phyloP scores from a whole-genome alignment of 1,284 basidiomycete genomes.

The Cutaneotrichosporon sp. region DNA sequence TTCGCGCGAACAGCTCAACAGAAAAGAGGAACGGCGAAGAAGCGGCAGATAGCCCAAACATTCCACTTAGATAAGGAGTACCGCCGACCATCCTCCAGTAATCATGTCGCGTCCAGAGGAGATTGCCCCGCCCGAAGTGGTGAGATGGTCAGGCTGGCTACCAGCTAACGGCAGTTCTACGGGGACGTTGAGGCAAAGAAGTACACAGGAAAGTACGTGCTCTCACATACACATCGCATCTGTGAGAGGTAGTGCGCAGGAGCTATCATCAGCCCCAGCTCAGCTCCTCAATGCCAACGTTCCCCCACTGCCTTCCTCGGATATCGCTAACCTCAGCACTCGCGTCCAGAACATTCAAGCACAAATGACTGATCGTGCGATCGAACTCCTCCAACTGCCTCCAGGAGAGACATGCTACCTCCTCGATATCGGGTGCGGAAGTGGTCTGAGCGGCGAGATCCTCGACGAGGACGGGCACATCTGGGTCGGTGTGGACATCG shows the following conservation, averaged over 20 bases:
- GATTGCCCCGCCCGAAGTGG: conserved; percentile 91
- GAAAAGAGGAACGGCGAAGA: too few relatives aligned
- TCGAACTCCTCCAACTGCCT: conserved; percentile 84
- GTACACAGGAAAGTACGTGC: conserved; percentile 84
- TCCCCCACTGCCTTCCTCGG: not conserved
- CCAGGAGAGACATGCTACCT: conserved; percentile 69
- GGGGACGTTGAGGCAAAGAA: conserved; percentile 92
- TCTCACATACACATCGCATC: not conserved
- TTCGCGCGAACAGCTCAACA: not conserved
- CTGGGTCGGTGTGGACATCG: conserved; percentile 93
- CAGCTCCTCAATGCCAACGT: not conserved
- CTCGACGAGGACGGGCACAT: conserved; percentile 83
- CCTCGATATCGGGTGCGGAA: conserved; percentile 95
- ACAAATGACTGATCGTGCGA: conserved; percentile 92
- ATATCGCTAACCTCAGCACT: conserved; percentile 40
- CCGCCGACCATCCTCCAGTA: too few relatives aligned
- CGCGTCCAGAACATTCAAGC: conserved; percentile 96
- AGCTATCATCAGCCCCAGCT: not conserved
- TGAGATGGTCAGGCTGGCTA: conserved; percentile 10
- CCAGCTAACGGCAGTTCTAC: conserved; percentile 60
- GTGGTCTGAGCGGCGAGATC: conserved; percentile 96
- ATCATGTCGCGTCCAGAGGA: conserved; percentile 93
- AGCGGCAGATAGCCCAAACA: too few relatives aligned
- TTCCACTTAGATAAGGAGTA: too few relatives aligned
- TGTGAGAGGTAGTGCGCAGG: not conserved